Base-by-base conservation (phyloP, 2,329 filamentous ascomycete species). In the Cadophora sp. region DNA sequence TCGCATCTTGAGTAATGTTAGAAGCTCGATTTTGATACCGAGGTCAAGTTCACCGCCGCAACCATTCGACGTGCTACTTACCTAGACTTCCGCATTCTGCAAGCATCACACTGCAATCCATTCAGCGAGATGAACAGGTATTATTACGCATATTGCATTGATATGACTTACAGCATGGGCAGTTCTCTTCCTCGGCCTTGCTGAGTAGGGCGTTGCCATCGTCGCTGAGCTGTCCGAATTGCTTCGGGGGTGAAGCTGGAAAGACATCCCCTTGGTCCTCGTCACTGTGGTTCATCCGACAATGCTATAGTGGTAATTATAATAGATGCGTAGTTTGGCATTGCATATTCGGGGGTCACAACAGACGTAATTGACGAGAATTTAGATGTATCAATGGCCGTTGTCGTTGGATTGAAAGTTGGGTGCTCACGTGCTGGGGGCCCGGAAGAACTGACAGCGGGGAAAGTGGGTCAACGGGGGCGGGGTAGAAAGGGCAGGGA, bases 131-230 rank as follows among this genome's bases (percentile, higher is more conserved):
- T 30, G 27, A 30, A n/a, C 7, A 5, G 2, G 13, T 48, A 11
- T 50, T 1, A 45, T 27, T 51, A 11, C 5, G 1, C n/a, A 9
- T 8, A 13, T 39, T 39, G 8, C 5, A 39, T 6, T 5, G 27
- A 33, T 2, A 5, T 33, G 1, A 51, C 65, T 66, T 27, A 70
- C 68, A 39, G 70, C 70, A 70, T 71, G 70, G 4, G 70, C 70
- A 20, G 70, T 71, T n/a, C 70, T 59, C 58, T 71, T 71, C 43
- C 70, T 66, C 43, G 62, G 68, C 11, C 68, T 55, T 4, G 70
- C 66, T 39, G 68, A 65, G 59, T 70, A 71, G 1, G 68, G 53
- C 16, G 70, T 71, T 9, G 70, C 67, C 60, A 67, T 66, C 13
- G 64, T 33, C 9, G 51, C 66, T 24, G 70, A 69, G 51, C 66